Base-by-base conservation (phyloP, 106 monocot genomes). In the Dioscorea zingiberensis region DNA sequence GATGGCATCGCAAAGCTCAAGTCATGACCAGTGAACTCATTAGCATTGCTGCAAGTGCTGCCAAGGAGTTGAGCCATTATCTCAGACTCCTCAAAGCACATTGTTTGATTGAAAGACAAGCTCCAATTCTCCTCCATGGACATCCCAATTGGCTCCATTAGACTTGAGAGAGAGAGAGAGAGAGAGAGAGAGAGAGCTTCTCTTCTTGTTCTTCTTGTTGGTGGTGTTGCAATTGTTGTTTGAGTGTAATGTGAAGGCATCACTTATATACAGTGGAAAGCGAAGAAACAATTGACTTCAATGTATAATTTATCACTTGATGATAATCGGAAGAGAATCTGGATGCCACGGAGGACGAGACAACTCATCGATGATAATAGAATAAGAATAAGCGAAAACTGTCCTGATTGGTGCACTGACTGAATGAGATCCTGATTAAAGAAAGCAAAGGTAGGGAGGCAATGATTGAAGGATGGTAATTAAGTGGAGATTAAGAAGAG, bases 1-100 rank as follows among this genome's bases (percentile, higher is more conserved):
- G 60, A 30, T 2, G 60, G 15, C 30, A 30, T 17, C 28, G 27
- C 27, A 16, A 32, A 44, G 28, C 7, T 44, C 18, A 54, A 44
- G 54, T 38, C 38, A 38, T 38, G 38, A n/a, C n/a, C n/a, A n/a
- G n/a, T 32, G n/a, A 10, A 15, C 12, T 51, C 51, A 62, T n/a
- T 3, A 9, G 55, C 44, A 27, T 19, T 56, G 24, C 22, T 53
- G 17, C 32, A 47, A 27, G 58, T 23, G 64, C 38, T 38, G 38
- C 28, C 24, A 13, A 58, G 27, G 16, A 73, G 28, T 7, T 65
- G 73, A 1, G 57, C 46, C 65, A 73, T 58, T 58, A 73, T 48
- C 15, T 73, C 73, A 66, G 65, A 73, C 19, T 66, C 73, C 27
- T 65, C 73, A 23, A 28, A 3, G 11, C 47, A 64, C 47, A 64